Percentiles rank a stretch among this genome's conserved stretches.
phyloP scores from a whole-genome alignment of 768 basidiomycete genomes.

The Boletus subparvulus region DNA sequence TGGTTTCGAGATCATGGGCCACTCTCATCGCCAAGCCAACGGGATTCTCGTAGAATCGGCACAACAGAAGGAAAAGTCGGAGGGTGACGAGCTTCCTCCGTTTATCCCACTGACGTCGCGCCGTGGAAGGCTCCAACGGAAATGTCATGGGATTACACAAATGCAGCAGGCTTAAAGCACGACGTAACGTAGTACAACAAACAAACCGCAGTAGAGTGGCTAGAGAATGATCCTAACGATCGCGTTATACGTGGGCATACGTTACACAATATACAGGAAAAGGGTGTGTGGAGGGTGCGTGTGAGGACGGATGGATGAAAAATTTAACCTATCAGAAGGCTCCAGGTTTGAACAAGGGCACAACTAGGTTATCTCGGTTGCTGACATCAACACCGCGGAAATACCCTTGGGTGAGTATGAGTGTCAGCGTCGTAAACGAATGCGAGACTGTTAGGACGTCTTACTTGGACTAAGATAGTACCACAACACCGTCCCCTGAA shows the following conservation, averaged over 20 bases:
- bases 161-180: background rate
- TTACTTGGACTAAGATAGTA: slow-evolving; percentile 41
- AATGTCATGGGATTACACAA: slow-evolving; percentile 3
- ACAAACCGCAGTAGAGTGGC: background rate
- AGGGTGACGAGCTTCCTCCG: background rate
- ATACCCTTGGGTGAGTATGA: slow-evolving; percentile 24
- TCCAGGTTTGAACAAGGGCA: slow-evolving; percentile 31
- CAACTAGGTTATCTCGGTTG: slow-evolving; percentile 28
- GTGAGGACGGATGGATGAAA: background rate
- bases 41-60: slow-evolving; percentile 9
- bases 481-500: slow-evolving; percentile 40
- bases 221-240: slow-evolving; percentile 12
- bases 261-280: slow-evolving; percentile 23
- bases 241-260: slow-evolving; percentile 14
- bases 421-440: slow-evolving; percentile 12
- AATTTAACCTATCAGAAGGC: slow-evolving; percentile 17
- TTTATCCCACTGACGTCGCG: background rate
- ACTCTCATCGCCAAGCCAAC: background rate
- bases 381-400: slow-evolving; percentile 36
- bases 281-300: background rate
- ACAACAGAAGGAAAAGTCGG: background rate
- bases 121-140: too few species aligned
- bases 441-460: slow-evolving; percentile 3
- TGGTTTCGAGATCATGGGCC: background rate
- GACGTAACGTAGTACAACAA: slow-evolving; percentile 17